phyloP scores from a whole-genome alignment of 2,329 filamentous ascomycete species.

The Epichloe brachyelytri region DNA sequence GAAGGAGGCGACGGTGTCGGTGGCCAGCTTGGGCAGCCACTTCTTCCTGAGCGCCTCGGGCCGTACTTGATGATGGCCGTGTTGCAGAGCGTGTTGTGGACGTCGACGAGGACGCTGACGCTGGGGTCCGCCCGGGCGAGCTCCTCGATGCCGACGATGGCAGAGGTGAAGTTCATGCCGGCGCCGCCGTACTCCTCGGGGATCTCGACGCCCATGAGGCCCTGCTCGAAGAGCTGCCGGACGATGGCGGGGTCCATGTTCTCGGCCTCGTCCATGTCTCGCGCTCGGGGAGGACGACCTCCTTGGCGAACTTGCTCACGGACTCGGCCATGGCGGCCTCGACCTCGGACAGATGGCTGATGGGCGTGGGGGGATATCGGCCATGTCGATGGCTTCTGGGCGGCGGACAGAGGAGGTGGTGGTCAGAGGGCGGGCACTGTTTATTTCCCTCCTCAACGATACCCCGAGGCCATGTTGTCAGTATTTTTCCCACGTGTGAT shows the following conservation, averaged over 20 bases:
- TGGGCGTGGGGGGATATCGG: constrained; percentile 80
- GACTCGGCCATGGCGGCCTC: constrained; percentile 81
- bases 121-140: constrained; percentile 86
- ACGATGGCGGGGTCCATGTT: constrained; percentile 79
- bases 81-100: constrained; percentile 97
- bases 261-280: constrained; percentile 97
- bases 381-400: constrained; percentile 43
- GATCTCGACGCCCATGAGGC: constrained; percentile 94
- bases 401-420: constrained; percentile 41
- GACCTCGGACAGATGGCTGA: constrained; percentile 82
- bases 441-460: no score
- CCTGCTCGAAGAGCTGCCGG: constrained; percentile 92
- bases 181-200: constrained; percentile 94
- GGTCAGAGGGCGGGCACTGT: constrained; percentile 40
- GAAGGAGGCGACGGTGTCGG: constrained; percentile 81
- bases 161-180: constrained; percentile 96
- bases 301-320: constrained; percentile 81
- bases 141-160: constrained; percentile 95
- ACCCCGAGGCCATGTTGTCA: no score
- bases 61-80: constrained; percentile 82
- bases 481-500: background rate
- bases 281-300: constrained; percentile 78
- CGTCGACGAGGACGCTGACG: constrained; percentile 88
- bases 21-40: constrained; percentile 82
- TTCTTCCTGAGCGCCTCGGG: constrained; percentile 62